phyloP scores from a whole-genome alignment of 257 asterid genomes.

The Solanum medicagineum region DNA sequence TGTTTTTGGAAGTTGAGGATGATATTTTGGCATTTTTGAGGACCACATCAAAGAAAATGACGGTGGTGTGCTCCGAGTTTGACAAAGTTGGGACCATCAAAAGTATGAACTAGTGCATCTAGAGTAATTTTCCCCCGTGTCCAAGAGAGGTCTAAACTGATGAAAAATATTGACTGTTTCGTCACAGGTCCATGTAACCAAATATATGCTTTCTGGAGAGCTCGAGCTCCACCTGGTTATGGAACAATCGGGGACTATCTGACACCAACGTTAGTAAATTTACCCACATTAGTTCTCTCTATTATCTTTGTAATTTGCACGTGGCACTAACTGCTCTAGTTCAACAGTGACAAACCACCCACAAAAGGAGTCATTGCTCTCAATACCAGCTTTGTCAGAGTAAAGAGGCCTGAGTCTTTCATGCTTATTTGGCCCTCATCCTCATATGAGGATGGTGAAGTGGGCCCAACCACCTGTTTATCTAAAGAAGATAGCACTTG shows the following conservation, averaged over 20 bases:
- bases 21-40: slow-evolving; percentile 86
- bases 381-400: slow-evolving; percentile 72
- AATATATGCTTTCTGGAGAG: slow-evolving; percentile 84
- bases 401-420: slow-evolving; percentile 84
- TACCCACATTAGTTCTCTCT: neutral
- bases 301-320: neutral
- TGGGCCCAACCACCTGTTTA: slow-evolving; percentile 8
- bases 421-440: slow-evolving; percentile 59
- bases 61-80: slow-evolving; percentile 78
- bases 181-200: slow-evolving; percentile 17
- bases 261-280: slow-evolving; percentile 73
- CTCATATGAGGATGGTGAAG: slow-evolving; percentile 21
- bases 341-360: slow-evolving; percentile 85
- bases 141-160: neutral
- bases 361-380: slow-evolving; percentile 85
- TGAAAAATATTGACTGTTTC: neutral
- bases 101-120: slow-evolving; percentile 28
- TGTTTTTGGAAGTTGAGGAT: slow-evolving; percentile 86
- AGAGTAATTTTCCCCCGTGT: neutral
- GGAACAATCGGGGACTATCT: slow-evolving; percentile 87
- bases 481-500: slow-evolving; percentile 28
- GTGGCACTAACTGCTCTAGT: neutral
- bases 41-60: slow-evolving; percentile 67
- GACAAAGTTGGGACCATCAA: slow-evolving; percentile 72
- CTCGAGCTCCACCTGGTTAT: slow-evolving; percentile 96